Percentiles rank a stretch among this genome's conserved stretches.
phyloP scores from a whole-genome alignment of 176 grass and related monocot species.

The Miscanthus lutarioriparius region DNA sequence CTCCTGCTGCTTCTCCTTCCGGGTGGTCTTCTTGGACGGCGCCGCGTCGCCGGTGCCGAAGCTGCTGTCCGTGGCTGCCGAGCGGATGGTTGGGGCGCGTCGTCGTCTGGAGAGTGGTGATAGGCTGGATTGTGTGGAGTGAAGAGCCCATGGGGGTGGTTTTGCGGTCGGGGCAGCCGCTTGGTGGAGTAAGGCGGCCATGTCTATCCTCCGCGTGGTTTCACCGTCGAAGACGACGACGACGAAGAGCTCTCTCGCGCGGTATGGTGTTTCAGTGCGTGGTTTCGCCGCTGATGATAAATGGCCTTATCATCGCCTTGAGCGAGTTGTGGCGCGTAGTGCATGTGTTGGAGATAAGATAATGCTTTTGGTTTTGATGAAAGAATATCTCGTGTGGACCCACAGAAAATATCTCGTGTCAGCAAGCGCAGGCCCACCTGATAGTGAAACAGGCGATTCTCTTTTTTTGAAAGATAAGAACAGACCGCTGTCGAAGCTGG shows the following conservation, averaged over 20 bases:
- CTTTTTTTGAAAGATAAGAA: no score
- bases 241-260: neutral
- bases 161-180: conserved; percentile 1
- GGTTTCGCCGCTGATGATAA: neutral
- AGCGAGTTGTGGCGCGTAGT: conserved; percentile 23
- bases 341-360: neutral
- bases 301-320: conserved; percentile 31
- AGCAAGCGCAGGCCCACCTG: neutral
- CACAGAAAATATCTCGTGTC: conserved; percentile 1
- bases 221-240: neutral
- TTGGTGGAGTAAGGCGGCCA: conserved; percentile 58
- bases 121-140: neutral
- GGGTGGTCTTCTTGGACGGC: neutral
- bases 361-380: neutral
- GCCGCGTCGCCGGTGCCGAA: neutral
- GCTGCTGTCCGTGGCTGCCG: conserved; percentile 33
- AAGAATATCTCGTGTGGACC: conserved; percentile 22
- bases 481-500: neutral
- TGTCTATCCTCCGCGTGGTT: neutral
- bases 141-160: neutral
- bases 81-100: conserved; percentile 22
- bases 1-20: conserved; percentile 30
- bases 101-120: neutral
- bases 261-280: neutral
- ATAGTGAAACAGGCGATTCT: neutral